Evolutionary conservation across 495 filamentous ascomycete genomes (phyloP), one percentile per base, ranked within the genome.

Genomic region (Cairneyella variabilis): DNA sequence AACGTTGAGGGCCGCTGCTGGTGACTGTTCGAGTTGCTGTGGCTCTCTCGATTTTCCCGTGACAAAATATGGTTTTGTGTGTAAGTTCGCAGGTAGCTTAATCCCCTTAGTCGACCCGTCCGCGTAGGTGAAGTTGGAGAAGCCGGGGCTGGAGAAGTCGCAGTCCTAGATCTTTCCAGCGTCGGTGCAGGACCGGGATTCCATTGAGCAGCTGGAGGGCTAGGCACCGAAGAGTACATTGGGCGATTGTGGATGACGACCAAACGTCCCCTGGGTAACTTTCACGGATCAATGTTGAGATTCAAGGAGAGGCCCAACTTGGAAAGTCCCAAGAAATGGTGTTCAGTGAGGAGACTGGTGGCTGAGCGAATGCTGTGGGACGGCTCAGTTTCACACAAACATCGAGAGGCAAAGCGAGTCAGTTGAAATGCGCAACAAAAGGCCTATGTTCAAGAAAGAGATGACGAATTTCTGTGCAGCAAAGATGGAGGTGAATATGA

Each of bases 1-100:
- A 61, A 22, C 2, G 57, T 56, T 32, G 58, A 56, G 27, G 67
- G 51, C 32, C 60, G 57, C 42, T 57, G 51, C 32, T 59, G 57
- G 39, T 57, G 56, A 52, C 51, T 58, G 28, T 51, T 51, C 57
- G 66, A 54, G 37, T 53, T 55, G 53, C 63, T 57, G 62, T 64
- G 53, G 66, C 64, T 64, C 58, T 56, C 50, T 60, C 61, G 54
- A 67, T 63, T 62, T 38, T 78, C 71, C 48, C 75, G 72, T 25
- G 77, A 73, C 57, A 81, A 71, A 41, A 83, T 71, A 71, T 83
- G 79, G 59, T 73, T 82, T 59, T 84, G 81, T 2, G 84, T 85
- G 69, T 88, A 86, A 68, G 74, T 83, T 53, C 86, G 80, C 48
- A 95, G 75, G 69, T 89, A 86, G 56, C 78, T 86, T 50, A 95